phyloP scores from a whole-genome alignment of 1,284 basidiomycete species.

The Cystobasidiaceae sp. region DNA sequence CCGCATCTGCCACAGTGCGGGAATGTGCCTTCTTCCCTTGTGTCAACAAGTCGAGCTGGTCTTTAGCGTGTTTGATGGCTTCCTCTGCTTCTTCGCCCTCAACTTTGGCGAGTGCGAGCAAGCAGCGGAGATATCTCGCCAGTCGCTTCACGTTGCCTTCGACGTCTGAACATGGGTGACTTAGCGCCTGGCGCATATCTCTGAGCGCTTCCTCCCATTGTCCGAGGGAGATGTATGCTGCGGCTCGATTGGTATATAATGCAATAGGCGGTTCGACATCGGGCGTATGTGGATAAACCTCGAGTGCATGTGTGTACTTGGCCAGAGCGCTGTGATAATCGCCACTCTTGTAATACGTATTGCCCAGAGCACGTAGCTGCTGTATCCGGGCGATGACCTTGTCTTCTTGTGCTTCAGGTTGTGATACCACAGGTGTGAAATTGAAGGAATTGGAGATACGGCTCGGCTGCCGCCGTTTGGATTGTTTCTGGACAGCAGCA shows the following conservation, averaged over 20 bases:
- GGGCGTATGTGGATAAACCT: not conserved
- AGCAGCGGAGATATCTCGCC: conserved; percentile 8
- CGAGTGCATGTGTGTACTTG: conserved; percentile 1
- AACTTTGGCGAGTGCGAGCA: conserved; percentile 3
- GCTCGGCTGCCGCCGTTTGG: too few species aligned
- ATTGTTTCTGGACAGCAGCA: too few species aligned
- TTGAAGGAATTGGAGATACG: conserved; percentile 16
- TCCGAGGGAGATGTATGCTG: conserved; percentile 22
- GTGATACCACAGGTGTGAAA: conserved; percentile 1
- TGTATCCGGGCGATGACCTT: not conserved
- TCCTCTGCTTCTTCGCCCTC: conserved; percentile 6
- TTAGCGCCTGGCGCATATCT: conserved; percentile 17
- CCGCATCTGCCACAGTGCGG: too few species aligned
- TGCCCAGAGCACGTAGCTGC: not conserved
- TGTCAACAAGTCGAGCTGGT: conserved; percentile 1
- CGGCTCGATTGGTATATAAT: conserved; percentile 22
- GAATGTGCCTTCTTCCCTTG: not conserved
- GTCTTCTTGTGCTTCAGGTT: not conserved
- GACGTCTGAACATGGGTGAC: conserved; percentile 6
- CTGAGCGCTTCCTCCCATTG: conserved; percentile 9
- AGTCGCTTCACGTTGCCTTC: conserved; percentile 26
- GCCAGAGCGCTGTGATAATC: not conserved
- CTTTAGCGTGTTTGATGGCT: conserved; percentile 3
- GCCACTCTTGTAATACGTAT: not conserved
- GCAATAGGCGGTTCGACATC: conserved; percentile 12